Percentiles rank a stretch among this genome's conserved stretches.
Conservation (phyloP, 2,329 filamentous ascomycete genomes). For the Cladosporium colombiae region DNA sequence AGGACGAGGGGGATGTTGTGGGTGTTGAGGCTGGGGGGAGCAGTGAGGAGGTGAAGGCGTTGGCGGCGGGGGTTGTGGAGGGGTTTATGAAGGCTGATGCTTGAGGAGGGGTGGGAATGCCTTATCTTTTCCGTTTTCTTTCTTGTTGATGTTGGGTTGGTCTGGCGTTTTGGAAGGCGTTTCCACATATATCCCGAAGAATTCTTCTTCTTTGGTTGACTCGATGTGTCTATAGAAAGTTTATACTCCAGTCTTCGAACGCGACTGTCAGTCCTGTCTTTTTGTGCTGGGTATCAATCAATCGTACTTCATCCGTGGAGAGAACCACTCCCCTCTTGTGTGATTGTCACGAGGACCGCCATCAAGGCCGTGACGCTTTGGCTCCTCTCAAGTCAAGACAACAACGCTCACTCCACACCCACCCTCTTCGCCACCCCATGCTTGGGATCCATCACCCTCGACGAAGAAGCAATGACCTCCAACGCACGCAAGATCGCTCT, state of each 20-base stretch:
- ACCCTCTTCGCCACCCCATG: not conserved
- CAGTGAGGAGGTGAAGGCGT: constrained; percentile 40
- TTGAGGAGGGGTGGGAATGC: not conserved
- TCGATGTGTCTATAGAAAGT: not conserved
- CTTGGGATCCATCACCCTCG: constrained; percentile 7
- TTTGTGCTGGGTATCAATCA: not conserved
- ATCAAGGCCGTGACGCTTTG: not conserved
- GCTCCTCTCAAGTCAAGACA: too few relatives aligned
- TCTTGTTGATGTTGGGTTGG: too few relatives aligned
- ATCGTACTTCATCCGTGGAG: not conserved
- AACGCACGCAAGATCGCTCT: constrained; percentile 23
- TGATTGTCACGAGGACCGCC: not conserved
- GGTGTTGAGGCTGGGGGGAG: constrained; percentile 49
- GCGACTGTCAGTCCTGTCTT: not conserved
- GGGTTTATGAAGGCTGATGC: constrained; percentile 32
- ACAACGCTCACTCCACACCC: not conserved
- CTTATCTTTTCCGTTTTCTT: not conserved
- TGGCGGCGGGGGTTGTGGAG: constrained; percentile 44
- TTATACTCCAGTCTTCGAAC: not conserved
- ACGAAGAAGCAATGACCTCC: constrained; percentile 23
- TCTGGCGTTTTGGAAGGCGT: not conserved
- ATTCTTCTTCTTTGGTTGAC: not conserved
- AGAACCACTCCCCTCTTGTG: not conserved
- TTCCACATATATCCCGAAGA: not conserved
- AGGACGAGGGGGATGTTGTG: constrained; percentile 52